Base-by-base conservation (phyloP, 768 basidiomycete genomes). In the Gloeostereum incarnatum region DNA sequence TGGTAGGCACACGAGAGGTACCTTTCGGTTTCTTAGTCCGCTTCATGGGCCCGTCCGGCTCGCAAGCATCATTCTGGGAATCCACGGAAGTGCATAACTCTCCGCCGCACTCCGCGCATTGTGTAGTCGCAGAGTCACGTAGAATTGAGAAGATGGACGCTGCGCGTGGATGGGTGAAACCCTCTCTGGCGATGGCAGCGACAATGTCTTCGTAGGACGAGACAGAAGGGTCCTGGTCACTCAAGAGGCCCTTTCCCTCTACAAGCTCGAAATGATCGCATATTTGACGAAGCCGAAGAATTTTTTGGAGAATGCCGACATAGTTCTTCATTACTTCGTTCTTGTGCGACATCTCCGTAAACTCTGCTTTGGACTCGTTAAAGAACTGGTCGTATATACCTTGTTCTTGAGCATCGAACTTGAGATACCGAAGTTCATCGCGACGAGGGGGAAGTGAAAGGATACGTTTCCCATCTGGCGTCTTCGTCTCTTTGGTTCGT, bases 291-390 rank as follows among this genome's bases (percentile, higher is more conserved):
- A 99, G 71, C 17, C 93, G 87, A 37, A 99, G 68, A 41, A 98
- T 88, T 68, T 93, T 92, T 60, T 97, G 94, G 48, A 99, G 60
- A 50, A 99, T 94, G 39, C 91, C 90, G 47, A 96, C 96, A 54
- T 94, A 96, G 55, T 96, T 97, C 73, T 96, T 96, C 82, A 93
- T 88, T 38, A 96, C 83, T 56, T 91, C 85, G 50, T 93, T 90
- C 59, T 84, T 88, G 58, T 79, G 69, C 21, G 84, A 78, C 46
- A 97, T 67, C 52, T 88, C 80, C 44, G 77, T 78, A 57, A 97
- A 97, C 60, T 93, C 87, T 33, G 87, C 84, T 61, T 91, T 92
- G 39, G 88, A 91, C 52, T 89, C 87, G 40, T 69, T 70, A 63
- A 89, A 93, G 58, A 91, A 91, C 38, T 75, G 77, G 49, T 92